Base-by-base conservation (phyloP, 345 rosid genomes). In the Camelina laxa region DNA sequence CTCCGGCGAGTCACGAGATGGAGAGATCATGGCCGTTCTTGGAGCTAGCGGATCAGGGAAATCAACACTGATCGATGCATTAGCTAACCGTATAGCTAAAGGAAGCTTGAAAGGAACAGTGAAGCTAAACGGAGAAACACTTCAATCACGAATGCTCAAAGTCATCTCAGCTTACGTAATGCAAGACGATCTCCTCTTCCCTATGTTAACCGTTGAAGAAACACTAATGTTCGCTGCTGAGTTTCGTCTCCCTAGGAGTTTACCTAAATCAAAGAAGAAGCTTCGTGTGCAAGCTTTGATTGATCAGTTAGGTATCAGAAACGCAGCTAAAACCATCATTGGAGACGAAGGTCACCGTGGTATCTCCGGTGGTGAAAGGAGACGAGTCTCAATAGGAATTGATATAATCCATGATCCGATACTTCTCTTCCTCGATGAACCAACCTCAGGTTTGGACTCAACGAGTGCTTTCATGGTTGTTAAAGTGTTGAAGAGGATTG, bases 301-400 rank as follows among this genome's bases (percentile, higher is more conserved):
- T 2, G 99, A 95, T 68, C 99, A 95, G 22, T 50, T 95, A 31
- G 98, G 99, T 7, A 85, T 95, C 14, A 75, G 93, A 45, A 90
- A 87, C 80, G 98, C 99, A 0, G 98, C 98, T 4, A 87, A 86
- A 47, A 42, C 48, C 1, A 42, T 42, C 2, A 42, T 42, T 2
- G 99, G 99, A 2, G 98, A 95, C 55, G 99, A 95, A 81, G 98
- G 97, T 4, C 99, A 90, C 80, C 85, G 99, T 1, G 99, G 99
- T 0, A 97, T 95, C 63, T 92, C 98, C 2, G 99, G 98, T 0
- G 98, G 99, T 1, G 99, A 95, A 72, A 82, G 98, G 6, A 83
- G 99, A 55, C 83, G 99, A 10, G 99, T 92, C 4, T 95, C 99
- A 0, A 95, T 95, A 0, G 99, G 99, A 0, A 95, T 81, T 9